Conservation (phyloP, 169 alveolate species). For the Fabrea salina region DNA sequence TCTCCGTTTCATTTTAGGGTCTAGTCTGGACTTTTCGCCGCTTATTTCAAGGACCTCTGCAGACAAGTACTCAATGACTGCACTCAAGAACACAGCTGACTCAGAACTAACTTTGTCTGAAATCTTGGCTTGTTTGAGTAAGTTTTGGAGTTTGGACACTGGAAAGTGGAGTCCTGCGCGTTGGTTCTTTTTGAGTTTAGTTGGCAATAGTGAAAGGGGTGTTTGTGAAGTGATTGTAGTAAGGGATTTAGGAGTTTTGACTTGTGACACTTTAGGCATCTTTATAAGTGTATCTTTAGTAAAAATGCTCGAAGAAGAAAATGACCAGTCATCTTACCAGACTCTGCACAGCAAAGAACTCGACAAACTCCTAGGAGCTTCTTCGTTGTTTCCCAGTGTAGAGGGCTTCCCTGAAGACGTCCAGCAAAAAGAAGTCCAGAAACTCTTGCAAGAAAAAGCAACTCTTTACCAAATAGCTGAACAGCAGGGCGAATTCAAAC, state of each 20-base stretch:
- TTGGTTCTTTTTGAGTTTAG: background rate
- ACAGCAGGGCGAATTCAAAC: background rate
- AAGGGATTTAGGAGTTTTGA: no score
- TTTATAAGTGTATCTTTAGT: no score
- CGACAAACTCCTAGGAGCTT: background rate
- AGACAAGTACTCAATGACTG: constrained; percentile 98
- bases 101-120: constrained; percentile 99
- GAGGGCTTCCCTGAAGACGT: background rate
- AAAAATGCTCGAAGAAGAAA: constrained; percentile 15
- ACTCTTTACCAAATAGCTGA: constrained; percentile 8
- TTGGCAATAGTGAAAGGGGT: no score
- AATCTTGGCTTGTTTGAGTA: constrained; percentile 93
- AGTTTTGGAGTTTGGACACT: constrained; percentile 98
- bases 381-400: background rate
- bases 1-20: constrained; percentile 93
- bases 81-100: constrained; percentile 99
- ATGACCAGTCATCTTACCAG: background rate
- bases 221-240: no score
- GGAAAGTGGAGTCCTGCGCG: constrained; percentile 99
- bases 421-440: constrained; percentile 11
- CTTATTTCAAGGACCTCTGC: constrained; percentile 99
- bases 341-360: constrained; percentile 5
- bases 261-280: no score
- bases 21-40: constrained; percentile 99
- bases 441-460: background rate